These are phyloP conservation scores for Zygoascus bituminiphila DNA, from an alignment of 805 yeast genomes.

Conservation along the genomic window DNA sequence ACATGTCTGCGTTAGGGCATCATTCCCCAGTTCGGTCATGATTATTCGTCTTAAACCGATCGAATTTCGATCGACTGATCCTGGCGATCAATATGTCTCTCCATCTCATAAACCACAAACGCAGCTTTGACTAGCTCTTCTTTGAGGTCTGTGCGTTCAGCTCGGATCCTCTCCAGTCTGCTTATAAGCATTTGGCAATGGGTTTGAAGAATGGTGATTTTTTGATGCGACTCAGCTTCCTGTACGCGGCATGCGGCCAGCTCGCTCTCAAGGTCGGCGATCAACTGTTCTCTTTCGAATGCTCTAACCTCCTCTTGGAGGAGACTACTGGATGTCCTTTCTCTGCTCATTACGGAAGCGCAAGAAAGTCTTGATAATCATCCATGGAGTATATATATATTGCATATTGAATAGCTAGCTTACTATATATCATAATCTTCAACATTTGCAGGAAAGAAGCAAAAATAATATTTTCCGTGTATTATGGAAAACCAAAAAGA, in stretches of 20 bases:
- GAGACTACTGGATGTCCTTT: too few relatives aligned
- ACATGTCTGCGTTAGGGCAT: too few relatives aligned
- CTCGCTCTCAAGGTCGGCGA: background rate
- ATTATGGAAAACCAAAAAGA: background rate
- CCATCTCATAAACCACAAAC: background rate
- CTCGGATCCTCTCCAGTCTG: background rate
- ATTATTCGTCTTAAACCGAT: background rate
- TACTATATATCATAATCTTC: background rate
- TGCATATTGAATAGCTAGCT: background rate
- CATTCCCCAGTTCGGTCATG: too few relatives aligned
- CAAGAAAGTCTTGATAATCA: too few relatives aligned
- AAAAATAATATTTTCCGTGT: too few relatives aligned
- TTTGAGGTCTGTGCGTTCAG: constrained; percentile 1
- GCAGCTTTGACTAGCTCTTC: constrained; percentile 8
- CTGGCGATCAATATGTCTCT: background rate
- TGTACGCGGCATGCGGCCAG: background rate
- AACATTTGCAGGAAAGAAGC: too few relatives aligned
- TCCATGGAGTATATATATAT: background rate
- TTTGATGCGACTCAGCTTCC: background rate
- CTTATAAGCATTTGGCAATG: background rate
- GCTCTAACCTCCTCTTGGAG: background rate
- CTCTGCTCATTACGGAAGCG: too few relatives aligned
- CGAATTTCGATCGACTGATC: background rate
- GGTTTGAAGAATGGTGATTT: constrained; percentile 1
- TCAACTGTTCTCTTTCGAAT: background rate